Conservation (phyloP, 805 yeast species). For the Yamadazyma paraphyllophila region DNA sequence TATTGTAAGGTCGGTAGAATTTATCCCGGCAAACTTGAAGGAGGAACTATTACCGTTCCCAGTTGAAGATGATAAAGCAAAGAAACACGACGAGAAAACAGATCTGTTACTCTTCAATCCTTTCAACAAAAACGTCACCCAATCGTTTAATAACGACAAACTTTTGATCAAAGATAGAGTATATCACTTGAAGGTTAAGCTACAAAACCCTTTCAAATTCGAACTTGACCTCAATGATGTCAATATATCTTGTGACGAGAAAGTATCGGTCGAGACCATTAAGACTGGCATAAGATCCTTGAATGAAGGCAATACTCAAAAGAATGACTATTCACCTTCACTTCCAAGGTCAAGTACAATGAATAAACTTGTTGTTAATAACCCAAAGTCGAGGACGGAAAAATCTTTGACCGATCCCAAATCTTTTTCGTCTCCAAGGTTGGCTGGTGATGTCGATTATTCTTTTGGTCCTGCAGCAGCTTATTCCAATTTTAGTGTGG, state of each 20-base stretch:
- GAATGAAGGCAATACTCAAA: neutral
- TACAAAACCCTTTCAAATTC: constrained; percentile 81
- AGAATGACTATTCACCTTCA: constrained; percentile 1
- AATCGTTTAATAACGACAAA: constrained; percentile 45
- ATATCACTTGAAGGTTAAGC: constrained; percentile 50
- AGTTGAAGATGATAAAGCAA: constrained; percentile 1
- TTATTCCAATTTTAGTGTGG: neutral
- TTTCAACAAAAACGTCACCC: constrained; percentile 17
- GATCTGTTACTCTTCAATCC: constrained; percentile 51
- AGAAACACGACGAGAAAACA: constrained; percentile 1
- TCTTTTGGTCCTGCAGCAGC: neutral
- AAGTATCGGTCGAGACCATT: constrained; percentile 26
- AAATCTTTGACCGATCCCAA: neutral
- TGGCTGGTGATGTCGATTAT: neutral
- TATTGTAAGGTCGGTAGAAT: constrained; percentile 51
- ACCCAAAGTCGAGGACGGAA: constrained; percentile 9
- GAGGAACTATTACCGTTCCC: constrained; percentile 45
- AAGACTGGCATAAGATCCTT: constrained; percentile 9
- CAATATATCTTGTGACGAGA: constrained; percentile 27
- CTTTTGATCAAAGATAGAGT: constrained; percentile 47
- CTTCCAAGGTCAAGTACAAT: constrained; percentile 4
- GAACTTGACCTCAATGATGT: constrained; percentile 60
- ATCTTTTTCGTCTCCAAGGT: neutral
- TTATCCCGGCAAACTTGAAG: constrained; percentile 22
- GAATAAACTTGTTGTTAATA: constrained; percentile 8